Evolutionary conservation across 179 eudicot species (phyloP).

Genomic region (Pouteria campechiana): DNA sequence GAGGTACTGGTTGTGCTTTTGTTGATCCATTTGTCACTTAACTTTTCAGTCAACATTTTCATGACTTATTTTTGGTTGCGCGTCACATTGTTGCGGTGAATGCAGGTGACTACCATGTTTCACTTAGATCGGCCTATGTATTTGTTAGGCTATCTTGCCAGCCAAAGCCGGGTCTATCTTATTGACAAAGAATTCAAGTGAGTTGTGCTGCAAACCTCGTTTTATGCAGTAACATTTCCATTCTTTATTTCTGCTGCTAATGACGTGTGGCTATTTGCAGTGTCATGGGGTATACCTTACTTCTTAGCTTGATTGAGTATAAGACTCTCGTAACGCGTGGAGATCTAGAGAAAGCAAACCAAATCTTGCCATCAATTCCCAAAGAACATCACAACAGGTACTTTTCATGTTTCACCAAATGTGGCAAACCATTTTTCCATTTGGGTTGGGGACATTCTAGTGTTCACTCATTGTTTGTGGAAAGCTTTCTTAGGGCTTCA

Average conservation of each 20-base stretch:
- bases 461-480: too few relatives aligned
- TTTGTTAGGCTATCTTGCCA: conserved; percentile 91
- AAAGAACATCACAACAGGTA: conserved; percentile 94
- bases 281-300: conserved; percentile 89
- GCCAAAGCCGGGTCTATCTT: conserved; percentile 91
- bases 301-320: conserved; percentile 84
- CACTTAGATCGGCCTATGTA: conserved; percentile 99
- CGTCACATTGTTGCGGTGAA: conserved; percentile 6
- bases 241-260: too few relatives aligned
- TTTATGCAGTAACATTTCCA: conserved; percentile 2
- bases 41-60: background rate
- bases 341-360: conserved; percentile 72
- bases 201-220: conserved; percentile 17
- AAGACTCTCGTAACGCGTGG: conserved; percentile 99
- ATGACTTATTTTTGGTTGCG: too few relatives aligned
- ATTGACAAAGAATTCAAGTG: conserved; percentile 98
- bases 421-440: too few relatives aligned
- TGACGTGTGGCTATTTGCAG: conserved; percentile 43
- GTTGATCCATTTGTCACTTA: background rate
- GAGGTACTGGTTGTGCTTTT: conserved; percentile 50
- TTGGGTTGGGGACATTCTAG: too few relatives aligned
- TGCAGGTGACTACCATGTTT: conserved; percentile 95
- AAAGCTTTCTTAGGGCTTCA: too few relatives aligned
- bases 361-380: conserved; percentile 78
- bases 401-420: background rate